Evolutionary conservation across 2,329 filamentous ascomycete genomes (phyloP).

Genomic region (Penicillium sp.): DNA sequence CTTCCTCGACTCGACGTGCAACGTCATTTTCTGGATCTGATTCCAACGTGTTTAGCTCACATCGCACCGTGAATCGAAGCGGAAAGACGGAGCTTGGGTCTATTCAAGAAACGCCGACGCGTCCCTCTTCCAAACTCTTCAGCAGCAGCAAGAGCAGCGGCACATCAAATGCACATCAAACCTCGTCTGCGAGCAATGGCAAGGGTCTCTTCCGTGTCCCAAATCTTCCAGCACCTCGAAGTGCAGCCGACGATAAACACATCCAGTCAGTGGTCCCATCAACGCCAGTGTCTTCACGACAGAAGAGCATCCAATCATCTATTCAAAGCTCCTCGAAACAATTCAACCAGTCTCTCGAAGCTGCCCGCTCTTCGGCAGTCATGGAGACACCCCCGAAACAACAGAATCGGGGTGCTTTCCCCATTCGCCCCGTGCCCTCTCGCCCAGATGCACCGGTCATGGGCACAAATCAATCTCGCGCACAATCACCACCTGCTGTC

Average conservation of each 20-base stretch:
- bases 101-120: conserved; percentile 40
- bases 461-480: conserved; percentile 4
- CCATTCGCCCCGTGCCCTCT: conserved; percentile 9
- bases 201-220: conserved; percentile 25
- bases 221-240: conserved; percentile 22
- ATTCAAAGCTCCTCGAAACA: conserved; percentile 6
- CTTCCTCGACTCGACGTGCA: conserved; percentile 29
- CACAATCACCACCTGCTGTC: conserved; percentile 16
- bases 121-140: conserved; percentile 26
- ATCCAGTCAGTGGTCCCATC: conserved; percentile 20
- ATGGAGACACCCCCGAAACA: conserved; percentile 30
- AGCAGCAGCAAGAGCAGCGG: conserved; percentile 11
- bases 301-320: conserved; percentile 9
- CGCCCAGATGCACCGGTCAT: conserved; percentile 3
- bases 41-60: conserved; percentile 15
- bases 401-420: not conserved
- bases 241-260: conserved; percentile 5
- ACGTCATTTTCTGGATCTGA: conserved; percentile 24
- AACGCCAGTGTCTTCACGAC: conserved; percentile 27
- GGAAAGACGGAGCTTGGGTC: conserved; percentile 12
- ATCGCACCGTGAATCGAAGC: conserved; percentile 1
- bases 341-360: conserved; percentile 6
- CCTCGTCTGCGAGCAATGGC: conserved; percentile 16
- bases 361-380: conserved; percentile 17
- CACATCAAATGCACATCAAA: conserved; percentile 9